Evolutionary conservation across 805 yeast genomes (phyloP), one percentile per base, ranked within the genome.

Genomic region (Metschnikowia shivogae): DNA sequence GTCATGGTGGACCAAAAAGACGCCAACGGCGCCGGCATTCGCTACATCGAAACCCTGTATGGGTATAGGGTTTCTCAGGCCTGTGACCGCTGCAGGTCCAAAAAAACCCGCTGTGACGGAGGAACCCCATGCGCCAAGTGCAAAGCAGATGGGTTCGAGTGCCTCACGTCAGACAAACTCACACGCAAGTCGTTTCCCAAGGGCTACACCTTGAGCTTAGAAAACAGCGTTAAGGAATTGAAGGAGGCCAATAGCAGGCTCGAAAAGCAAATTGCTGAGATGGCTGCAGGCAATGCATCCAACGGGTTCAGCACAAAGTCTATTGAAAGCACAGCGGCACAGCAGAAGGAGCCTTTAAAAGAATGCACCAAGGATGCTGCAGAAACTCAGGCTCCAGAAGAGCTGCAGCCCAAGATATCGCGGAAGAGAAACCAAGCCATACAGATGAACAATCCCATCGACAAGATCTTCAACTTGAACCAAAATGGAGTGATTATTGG

Each of bases 161-260:
- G 95, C 61, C 76, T 80, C 34, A 84, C 85, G 3, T 78, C 85
- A 44, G 92, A 85, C 63, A 84, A 82, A 58, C 63, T 86, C 24
- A 80, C 89, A 0, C 72, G 95, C 62, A 71, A 89, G 48, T 86
- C 90, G 1, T 84, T 85, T 49, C 92, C 93, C 3, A 82, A 82
- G 55, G 92, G 93, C 0, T 86, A 86, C 57, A 86, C 95, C 0
- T 88, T 84, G 63, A 81, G 80, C 54, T 64, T 86, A 52, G 95
- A 86, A 56, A 73, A 72, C 44, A 80, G 78, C 53, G 68, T 86
- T 10, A 73, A 79, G 29, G 74, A 74, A 29, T 65, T 85, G 44
- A 89, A 85, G 58, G 76, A 77, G 36, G 83, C 78, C 24, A 39
- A 48, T 36, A 42, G 29, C 34, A 36, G 13, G 20, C 47, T 53